phyloP scores from a whole-genome alignment of 164 flowering plant species.

The Vitis rupestris region DNA sequence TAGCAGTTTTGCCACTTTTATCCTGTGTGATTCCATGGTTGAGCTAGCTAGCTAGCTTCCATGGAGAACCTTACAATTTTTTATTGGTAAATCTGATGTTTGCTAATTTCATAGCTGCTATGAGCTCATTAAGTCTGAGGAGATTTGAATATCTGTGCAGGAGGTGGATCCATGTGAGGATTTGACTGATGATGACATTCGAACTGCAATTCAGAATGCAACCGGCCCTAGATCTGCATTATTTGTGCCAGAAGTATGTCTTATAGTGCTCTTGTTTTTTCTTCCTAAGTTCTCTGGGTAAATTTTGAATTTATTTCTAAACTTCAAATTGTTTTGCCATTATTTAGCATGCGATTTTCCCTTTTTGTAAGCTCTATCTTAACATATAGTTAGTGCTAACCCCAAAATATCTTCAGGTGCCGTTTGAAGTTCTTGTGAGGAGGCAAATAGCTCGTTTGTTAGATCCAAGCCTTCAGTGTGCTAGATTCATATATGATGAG shows the following conservation, averaged over 20 bases:
- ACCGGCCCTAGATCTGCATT: constrained; percentile 88
- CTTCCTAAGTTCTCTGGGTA: neutral
- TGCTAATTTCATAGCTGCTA: too few relatives aligned
- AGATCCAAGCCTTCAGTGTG: constrained; percentile 96
- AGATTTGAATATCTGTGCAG: constrained; percentile 33
- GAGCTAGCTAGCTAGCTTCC: too few relatives aligned
- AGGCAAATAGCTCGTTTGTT: constrained; percentile 84
- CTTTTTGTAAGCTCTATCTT: neutral
- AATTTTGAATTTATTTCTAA: neutral
- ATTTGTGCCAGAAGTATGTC: constrained; percentile 89
- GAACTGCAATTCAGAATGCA: constrained; percentile 95
- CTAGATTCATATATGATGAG: constrained; percentile 88
- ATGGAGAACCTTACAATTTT: too few relatives aligned
- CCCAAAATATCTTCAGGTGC: constrained; percentile 46
- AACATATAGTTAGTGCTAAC: too few relatives aligned
- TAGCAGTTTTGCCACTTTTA: too few relatives aligned
- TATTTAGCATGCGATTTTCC: neutral
- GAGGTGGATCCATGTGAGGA: constrained; percentile 98
- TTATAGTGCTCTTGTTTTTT: constrained; percentile 3
- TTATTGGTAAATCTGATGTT: too few relatives aligned
- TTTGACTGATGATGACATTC: constrained; percentile 87
- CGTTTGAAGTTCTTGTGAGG: constrained; percentile 87
- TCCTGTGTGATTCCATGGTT: too few relatives aligned
- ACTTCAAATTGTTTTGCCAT: neutral
- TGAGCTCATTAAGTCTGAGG: constrained; percentile 2